Evolutionary conservation across 768 basidiomycete species (phyloP).

Genomic region (Phaeolepiota aurea): DNA sequence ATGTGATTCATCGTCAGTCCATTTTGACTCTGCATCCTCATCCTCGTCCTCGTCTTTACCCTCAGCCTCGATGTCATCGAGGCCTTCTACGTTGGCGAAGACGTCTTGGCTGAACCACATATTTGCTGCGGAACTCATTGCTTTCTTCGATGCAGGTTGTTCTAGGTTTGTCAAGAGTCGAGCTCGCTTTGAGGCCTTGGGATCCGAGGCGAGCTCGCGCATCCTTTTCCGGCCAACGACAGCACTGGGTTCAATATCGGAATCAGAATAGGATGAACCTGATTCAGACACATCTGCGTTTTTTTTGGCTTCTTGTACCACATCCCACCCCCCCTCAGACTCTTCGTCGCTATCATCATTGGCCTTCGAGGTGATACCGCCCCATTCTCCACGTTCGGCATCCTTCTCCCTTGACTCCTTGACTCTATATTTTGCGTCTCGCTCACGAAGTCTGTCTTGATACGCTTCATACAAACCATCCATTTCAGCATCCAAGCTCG

Average conservation of each 20-base stretch:
- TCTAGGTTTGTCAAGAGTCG: conserved; percentile 44
- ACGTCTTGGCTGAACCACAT: conserved; percentile 97
- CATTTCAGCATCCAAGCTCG: conserved; percentile 72
- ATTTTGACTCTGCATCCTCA: conserved; percentile 13
- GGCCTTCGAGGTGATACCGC: conserved; percentile 47
- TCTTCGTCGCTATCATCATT: conserved; percentile 34
- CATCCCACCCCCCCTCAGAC: conserved; percentile 66
- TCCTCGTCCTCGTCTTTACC: conserved; percentile 23
- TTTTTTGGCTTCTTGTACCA: conserved; percentile 48
- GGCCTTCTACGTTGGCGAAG: conserved; percentile 59
- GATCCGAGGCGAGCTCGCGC: conserved; percentile 17
- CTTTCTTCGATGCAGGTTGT: conserved; percentile 18
- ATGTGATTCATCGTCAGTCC: conserved; percentile 14
- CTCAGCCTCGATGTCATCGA: conserved; percentile 18
- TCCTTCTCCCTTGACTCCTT: conserved; percentile 69
- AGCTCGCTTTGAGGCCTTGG: conserved; percentile 36
- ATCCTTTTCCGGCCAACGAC: conserved; percentile 33
- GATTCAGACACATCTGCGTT: conserved; percentile 37
- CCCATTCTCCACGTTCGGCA: conserved; percentile 75
- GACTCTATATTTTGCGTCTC: conserved; percentile 83
- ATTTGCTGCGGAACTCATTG: conserved; percentile 47
- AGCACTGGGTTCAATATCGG: conserved; percentile 21
- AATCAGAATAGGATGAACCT: conserved; percentile 38
- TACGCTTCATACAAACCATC: conserved; percentile 88
- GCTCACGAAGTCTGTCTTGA: conserved; percentile 67